Conservation (phyloP, 345 rosid species). For the Angophora floribunda region DNA sequence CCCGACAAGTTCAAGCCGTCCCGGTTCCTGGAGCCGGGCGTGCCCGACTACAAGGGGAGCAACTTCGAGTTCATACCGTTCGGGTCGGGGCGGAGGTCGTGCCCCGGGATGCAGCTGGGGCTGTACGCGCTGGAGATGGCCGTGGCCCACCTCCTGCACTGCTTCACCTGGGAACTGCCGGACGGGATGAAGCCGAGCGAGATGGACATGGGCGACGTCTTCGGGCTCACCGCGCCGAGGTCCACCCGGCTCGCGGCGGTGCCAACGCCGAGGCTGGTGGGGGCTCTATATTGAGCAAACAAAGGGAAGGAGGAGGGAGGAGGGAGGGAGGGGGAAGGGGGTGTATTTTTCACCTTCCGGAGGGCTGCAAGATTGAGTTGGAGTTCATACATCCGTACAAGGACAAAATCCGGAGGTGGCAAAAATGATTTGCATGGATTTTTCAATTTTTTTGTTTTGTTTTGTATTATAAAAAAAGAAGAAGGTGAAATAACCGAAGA, state of each 20-base stretch:
- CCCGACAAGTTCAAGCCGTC: constrained; percentile 22
- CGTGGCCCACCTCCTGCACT: constrained; percentile 22
- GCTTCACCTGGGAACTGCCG: constrained; percentile 27
- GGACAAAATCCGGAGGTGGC: neutral
- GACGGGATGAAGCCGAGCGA: constrained; percentile 22
- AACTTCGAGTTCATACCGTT: constrained; percentile 28
- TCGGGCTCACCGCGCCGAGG: constrained; percentile 37
- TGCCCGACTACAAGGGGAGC: constrained; percentile 26
- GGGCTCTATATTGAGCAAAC: constrained; percentile 1
- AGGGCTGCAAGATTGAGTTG: neutral
- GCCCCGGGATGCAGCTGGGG: constrained; percentile 40
- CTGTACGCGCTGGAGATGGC: constrained; percentile 21
- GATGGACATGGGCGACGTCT: constrained; percentile 29
- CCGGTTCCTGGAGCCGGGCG: constrained; percentile 10
- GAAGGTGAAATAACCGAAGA: neutral
- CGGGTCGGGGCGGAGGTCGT: constrained; percentile 31
- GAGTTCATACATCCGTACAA: neutral
- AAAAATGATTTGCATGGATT: neutral
- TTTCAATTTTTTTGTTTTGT: neutral
- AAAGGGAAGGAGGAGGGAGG: neutral
- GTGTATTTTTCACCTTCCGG: neutral
- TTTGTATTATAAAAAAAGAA: neutral
- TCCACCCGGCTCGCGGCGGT: constrained; percentile 25
- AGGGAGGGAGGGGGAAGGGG: neutral
- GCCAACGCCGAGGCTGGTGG: constrained; percentile 8